These are phyloP conservation scores for Trichocladium antarcticum DNA, from an alignment of 495 filamentous ascomycete species.

Conservation along the genomic window DNA sequence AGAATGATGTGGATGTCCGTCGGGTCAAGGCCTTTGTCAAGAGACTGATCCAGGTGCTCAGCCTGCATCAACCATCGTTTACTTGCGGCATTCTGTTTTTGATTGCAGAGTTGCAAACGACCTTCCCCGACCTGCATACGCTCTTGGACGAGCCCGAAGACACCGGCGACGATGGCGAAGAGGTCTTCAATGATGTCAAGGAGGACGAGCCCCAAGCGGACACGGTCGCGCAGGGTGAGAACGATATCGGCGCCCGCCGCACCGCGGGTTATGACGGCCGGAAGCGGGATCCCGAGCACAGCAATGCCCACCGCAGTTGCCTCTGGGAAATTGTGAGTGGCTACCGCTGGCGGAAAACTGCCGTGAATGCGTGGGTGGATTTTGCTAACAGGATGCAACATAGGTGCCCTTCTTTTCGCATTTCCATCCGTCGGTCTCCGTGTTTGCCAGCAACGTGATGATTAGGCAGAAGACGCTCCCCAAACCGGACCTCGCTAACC, in stretches of 20 bases:
- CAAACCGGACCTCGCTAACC: constrained; percentile 77
- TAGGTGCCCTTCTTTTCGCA: constrained; percentile 64
- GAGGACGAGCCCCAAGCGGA: constrained; percentile 53
- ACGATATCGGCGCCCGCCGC: constrained; percentile 7
- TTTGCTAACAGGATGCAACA: background rate
- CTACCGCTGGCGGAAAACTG: background rate
- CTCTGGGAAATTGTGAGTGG: constrained; percentile 75
- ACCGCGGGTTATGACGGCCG: constrained; percentile 59
- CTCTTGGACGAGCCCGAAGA: constrained; percentile 62
- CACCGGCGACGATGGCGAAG: constrained; percentile 36
- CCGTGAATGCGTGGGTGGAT: background rate
- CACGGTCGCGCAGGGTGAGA: constrained; percentile 19
- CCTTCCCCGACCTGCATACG: constrained; percentile 61
- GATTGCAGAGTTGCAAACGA: constrained; percentile 64
- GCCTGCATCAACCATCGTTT: constrained; percentile 83
- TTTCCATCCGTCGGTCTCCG: constrained; percentile 91
- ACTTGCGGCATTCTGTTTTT: constrained; percentile 82
- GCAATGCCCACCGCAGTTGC: constrained; percentile 79
- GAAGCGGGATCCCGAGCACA: constrained; percentile 82
- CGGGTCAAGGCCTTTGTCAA: constrained; percentile 93
- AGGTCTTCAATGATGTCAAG: constrained; percentile 50
- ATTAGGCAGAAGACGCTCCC: constrained; percentile 54
- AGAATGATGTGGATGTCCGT: constrained; percentile 73
- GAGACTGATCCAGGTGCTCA: constrained; percentile 75
- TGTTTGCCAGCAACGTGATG: constrained; percentile 64